Conservation (phyloP, 768 basidiomycete species). For the Tremella mesenterica region DNA sequence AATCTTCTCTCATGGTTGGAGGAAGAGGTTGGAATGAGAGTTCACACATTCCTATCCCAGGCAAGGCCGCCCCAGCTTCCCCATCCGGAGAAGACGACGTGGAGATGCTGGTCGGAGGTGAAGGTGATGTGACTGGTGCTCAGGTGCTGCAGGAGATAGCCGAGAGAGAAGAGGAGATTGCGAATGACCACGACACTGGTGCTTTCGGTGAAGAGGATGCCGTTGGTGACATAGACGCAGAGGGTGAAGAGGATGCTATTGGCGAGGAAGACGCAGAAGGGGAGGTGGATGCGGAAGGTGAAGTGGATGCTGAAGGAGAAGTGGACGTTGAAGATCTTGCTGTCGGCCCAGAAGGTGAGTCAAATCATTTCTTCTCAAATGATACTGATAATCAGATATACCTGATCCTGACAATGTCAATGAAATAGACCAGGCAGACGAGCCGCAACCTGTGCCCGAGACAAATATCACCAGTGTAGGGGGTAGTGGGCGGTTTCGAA, state of each 20-base stretch:
- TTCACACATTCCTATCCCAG: constrained; percentile 18
- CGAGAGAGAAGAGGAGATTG: constrained; percentile 50
- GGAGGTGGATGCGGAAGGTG: constrained; percentile 28
- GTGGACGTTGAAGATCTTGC: constrained; percentile 20
- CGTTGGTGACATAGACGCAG: constrained; percentile 37
- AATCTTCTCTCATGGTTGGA: constrained; percentile 54
- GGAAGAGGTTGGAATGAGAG: constrained; percentile 33
- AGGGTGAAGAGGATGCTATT: constrained; percentile 47
- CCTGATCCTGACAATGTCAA: constrained; percentile 4
- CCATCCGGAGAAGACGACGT: constrained; percentile 44
- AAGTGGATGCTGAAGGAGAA: constrained; percentile 45
- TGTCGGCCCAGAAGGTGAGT: constrained; percentile 29
- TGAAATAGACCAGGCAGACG: constrained; percentile 8
- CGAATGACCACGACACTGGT: constrained; percentile 13
- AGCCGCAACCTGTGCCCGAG: neutral
- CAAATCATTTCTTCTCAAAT: neutral
- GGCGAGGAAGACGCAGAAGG: constrained; percentile 45
- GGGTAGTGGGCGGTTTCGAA: no score
- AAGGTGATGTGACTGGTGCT: constrained; percentile 8
- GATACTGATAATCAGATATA: constrained; percentile 15
- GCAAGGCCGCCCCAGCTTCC: constrained; percentile 18
- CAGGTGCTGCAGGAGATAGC: constrained; percentile 44
- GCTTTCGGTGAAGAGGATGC: constrained; percentile 43
- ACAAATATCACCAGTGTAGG: no score
- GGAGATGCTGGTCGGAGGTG: constrained; percentile 26